Percentiles rank a stretch among this genome's conserved stretches.
Conservation (phyloP, 2,329 filamentous ascomycete species). For the Alternaria postmessia region DNA sequence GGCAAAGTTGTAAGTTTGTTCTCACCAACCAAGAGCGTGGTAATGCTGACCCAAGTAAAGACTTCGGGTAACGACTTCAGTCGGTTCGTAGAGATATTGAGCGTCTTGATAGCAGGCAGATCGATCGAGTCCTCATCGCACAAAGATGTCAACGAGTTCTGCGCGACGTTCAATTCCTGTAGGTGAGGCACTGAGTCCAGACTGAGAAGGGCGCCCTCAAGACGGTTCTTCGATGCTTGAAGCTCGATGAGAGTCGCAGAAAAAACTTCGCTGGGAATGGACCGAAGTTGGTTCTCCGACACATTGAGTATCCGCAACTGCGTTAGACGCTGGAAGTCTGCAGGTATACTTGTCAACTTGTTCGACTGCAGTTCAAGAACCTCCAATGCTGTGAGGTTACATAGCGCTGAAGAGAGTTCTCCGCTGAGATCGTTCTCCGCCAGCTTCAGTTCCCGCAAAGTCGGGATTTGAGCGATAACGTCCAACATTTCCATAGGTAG, state of each 20-base stretch:
- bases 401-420: slow-evolving; percentile 67
- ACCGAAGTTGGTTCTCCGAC: slow-evolving; percentile 77
- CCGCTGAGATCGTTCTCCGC: slow-evolving; percentile 55
- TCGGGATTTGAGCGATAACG: slow-evolving; percentile 74
- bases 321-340: slow-evolving; percentile 70
- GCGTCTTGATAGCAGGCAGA: slow-evolving; percentile 74
- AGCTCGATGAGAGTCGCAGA: slow-evolving; percentile 75
- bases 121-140: slow-evolving; percentile 61
- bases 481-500: slow-evolving; percentile 76
- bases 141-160: slow-evolving; percentile 72
- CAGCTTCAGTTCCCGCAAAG: slow-evolving; percentile 81
- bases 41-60: slow-evolving; percentile 74
- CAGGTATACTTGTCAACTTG: slow-evolving; percentile 74
- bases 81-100: slow-evolving; percentile 83
- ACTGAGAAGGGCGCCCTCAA: slow-evolving; percentile 74
- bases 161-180: slow-evolving; percentile 78
- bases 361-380: slow-evolving; percentile 84
- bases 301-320: slow-evolving; percentile 80
- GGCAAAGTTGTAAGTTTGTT: slow-evolving; percentile 83
- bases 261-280: slow-evolving; percentile 74
- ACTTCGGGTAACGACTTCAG: slow-evolving; percentile 77
- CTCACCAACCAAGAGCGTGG: slow-evolving; percentile 79
- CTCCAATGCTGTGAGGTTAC: slow-evolving; percentile 74
- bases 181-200: slow-evolving; percentile 69
- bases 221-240: slow-evolving; percentile 77